Conservation (phyloP, 495 filamentous ascomycete genomes). For the Daldinia vernicosa region DNA sequence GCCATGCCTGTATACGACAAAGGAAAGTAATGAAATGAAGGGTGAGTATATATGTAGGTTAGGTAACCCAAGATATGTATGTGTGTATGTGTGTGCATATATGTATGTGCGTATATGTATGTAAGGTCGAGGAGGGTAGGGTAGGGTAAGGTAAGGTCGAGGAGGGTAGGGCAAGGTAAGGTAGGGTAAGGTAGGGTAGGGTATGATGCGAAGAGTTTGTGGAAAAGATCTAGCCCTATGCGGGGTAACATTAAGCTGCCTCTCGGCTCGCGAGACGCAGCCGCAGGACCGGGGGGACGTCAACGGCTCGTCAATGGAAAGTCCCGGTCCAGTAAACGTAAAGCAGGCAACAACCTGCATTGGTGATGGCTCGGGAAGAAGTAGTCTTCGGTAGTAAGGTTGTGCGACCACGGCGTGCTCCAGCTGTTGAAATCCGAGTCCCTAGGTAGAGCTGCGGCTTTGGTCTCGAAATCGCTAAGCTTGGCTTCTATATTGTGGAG, state of each 20-base stretch:
- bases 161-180: neutral
- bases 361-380: conserved; percentile 33
- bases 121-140: neutral
- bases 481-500: conserved; percentile 64
- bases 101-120: neutral
- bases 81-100: neutral
- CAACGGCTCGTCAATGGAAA: conserved; percentile 28
- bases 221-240: conserved; percentile 32
- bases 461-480: conserved; percentile 54
- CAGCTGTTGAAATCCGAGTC: conserved; percentile 29
- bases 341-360: conserved; percentile 35
- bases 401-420: conserved; percentile 30
- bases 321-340: conserved; percentile 36
- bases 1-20: conserved; percentile 43
- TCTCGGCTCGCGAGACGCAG: conserved; percentile 27
- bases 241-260: conserved; percentile 39
- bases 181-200: neutral
- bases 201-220: neutral
- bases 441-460: conserved; percentile 15
- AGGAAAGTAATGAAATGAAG: conserved; percentile 19
- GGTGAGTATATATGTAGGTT: conserved; percentile 5
- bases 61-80: neutral
- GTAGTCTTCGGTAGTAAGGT: conserved; percentile 26
- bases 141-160: neutral
- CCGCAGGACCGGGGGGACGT: conserved; percentile 22